These are phyloP conservation scores for Rosa rugosa DNA, from an alignment of 306 rosid species.

Conservation along the genomic window DNA sequence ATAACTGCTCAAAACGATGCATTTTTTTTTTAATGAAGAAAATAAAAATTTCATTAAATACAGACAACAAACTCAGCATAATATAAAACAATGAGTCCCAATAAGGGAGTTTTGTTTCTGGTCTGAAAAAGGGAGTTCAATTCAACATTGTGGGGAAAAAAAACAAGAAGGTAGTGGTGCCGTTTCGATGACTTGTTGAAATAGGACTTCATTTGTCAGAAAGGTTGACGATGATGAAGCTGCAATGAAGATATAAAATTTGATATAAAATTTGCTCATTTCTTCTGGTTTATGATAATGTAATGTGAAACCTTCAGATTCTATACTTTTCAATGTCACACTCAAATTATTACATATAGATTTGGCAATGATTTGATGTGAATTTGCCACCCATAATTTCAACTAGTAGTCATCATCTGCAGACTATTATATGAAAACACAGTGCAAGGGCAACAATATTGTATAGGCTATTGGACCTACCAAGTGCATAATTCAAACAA, in stretches of 20 bases:
- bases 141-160: too few species aligned
- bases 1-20: too few species aligned
- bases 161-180: too few species aligned
- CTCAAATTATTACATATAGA: constrained; percentile 28
- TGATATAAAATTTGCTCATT: not conserved
- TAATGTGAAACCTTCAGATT: not conserved
- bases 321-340: constrained; percentile 18
- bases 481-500: constrained; percentile 46
- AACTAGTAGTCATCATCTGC: constrained; percentile 20
- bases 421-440: constrained; percentile 45
- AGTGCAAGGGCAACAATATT: constrained; percentile 23
- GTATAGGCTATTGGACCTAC: constrained; percentile 31
- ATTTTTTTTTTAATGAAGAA: too few species aligned
- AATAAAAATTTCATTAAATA: too few species aligned
- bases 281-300: not conserved
- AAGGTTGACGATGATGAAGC: constrained; percentile 1
- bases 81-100: too few species aligned
- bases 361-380: constrained; percentile 60
- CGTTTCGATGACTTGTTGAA: not conserved
- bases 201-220: not conserved
- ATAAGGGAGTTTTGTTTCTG: too few species aligned
- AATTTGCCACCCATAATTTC: constrained; percentile 51
- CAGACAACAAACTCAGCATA: too few species aligned
- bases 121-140: too few species aligned
- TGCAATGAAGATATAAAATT: too few species aligned